Evolutionary conservation across 306 rosid species (phyloP).

Genomic region (Notholithocarpus densiflorus): DNA sequence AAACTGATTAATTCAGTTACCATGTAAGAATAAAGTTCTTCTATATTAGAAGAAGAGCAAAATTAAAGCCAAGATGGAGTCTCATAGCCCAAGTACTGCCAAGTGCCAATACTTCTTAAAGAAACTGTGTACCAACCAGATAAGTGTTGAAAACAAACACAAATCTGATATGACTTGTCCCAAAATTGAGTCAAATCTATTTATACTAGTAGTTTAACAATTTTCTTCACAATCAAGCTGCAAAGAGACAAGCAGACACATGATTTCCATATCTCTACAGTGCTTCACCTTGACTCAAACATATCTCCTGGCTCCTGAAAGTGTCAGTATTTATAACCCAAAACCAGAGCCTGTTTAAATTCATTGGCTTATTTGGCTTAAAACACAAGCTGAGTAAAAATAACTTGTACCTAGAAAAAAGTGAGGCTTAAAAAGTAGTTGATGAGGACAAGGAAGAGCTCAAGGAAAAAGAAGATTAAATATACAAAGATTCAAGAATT

Average conservation of each 20-base stretch:
- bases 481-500: too few species aligned
- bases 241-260: background rate
- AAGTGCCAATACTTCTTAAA: too few species aligned
- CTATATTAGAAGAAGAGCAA: slow-evolving; percentile 3
- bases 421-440: too few species aligned
- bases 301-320: background rate
- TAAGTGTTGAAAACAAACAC: background rate
- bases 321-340: background rate
- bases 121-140: slow-evolving; percentile 13
- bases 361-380: too few species aligned
- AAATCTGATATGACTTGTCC: background rate
- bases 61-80: background rate
- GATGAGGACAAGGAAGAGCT: too few species aligned
- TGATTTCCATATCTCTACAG: background rate
- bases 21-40: slow-evolving; percentile 1
- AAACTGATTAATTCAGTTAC: background rate
- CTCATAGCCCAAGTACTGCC: background rate
- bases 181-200: background rate
- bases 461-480: too few species aligned
- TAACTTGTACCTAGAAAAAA: too few species aligned
- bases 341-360: background rate
- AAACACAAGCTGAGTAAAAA: too few species aligned
- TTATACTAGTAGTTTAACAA: background rate
- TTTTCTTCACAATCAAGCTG: background rate
- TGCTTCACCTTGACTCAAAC: background rate